Evolutionary conservation across 768 basidiomycete genomes (phyloP), one percentile per base, ranked within the genome.

Genomic region (Tulasnella sp.): DNA sequence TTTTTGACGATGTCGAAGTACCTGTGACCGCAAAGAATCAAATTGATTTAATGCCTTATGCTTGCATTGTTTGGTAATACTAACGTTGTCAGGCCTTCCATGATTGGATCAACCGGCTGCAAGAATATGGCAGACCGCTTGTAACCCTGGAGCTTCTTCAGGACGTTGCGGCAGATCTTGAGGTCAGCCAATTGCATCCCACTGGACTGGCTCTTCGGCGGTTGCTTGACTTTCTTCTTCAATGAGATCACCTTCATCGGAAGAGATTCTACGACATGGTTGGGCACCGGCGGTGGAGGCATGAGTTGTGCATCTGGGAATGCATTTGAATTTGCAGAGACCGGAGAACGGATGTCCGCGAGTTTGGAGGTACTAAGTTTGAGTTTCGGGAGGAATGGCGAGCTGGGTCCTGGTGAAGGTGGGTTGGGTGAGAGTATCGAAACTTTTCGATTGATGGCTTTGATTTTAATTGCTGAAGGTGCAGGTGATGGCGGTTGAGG

Each of bases 61-160:
- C 30, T 1, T 4, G n/a, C 10, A 43, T 32, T 55, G 21, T 44
- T n/a, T 38, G 41, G 49, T 45, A 60, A 65, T 54, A 79, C 55
- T 69, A 95, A 88, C 93, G 67, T 81, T 79, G 66, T 96, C 93
- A 64, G 91, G 78, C 34, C 34, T 15, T 38, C 34, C 5, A 38
- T 15, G 43, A 95, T 81, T n/a, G 93, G 93, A 72, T 96, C 93
- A n/a, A 98, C 95, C 30, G 95, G 91, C 61, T 87, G 82, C 43
- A 84, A 74, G 72, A 98, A 98, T 55, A 87, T 67, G 26, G 72
- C 69, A 3, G 87, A 83, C 61, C 80, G 82, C 70, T 88, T 92
- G 70, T 91, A 79, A 24, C 78, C 67, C 67, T 79, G 79, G 30
- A 95, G 72, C 69, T 93, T 94, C 77, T 86, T 86, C 67, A 95